A percentile compares a stretch with the other conserved stretches of the same genome.
These are phyloP conservation scores for Diaporthe helianthi DNA, from an alignment of 2,329 filamentous ascomycete species.

Conservation along the genomic window DNA sequence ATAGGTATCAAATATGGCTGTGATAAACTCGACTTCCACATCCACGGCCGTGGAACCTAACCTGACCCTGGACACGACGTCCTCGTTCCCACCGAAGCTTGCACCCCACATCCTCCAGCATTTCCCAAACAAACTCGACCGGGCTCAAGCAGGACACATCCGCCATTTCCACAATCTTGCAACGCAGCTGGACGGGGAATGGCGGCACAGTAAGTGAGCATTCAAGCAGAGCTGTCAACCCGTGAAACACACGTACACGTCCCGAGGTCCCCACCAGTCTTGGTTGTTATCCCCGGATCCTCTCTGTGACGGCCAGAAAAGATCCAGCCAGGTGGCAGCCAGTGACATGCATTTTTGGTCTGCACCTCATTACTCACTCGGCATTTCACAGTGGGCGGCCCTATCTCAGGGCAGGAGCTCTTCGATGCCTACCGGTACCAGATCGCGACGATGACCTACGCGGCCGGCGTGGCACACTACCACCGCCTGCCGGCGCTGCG, in stretches of 20 bases:
- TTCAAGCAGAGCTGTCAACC: background rate
- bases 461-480: conserved; percentile 46
- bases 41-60: background rate
- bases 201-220: conserved; percentile 9
- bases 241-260: too few species aligned
- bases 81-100: background rate
- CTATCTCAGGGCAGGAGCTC: conserved; percentile 48
- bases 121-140: conserved; percentile 9
- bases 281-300: background rate
- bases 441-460: conserved; percentile 50
- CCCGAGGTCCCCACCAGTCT: background rate
- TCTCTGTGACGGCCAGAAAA: background rate
- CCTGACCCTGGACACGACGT: background rate
- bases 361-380: background rate
- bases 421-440: conserved; percentile 48
- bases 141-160: conserved; percentile 24
- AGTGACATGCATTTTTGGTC: too few species aligned
- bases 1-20: background rate
- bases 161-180: conserved; percentile 29
- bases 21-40: background rate
- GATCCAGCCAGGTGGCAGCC: background rate
- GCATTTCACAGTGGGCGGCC: conserved; percentile 40
- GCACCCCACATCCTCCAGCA: background rate
- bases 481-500: conserved; percentile 47
- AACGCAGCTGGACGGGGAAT: conserved; percentile 12